Conservation (phyloP, 257 asterid species). For the Nicotiana undulata region DNA sequence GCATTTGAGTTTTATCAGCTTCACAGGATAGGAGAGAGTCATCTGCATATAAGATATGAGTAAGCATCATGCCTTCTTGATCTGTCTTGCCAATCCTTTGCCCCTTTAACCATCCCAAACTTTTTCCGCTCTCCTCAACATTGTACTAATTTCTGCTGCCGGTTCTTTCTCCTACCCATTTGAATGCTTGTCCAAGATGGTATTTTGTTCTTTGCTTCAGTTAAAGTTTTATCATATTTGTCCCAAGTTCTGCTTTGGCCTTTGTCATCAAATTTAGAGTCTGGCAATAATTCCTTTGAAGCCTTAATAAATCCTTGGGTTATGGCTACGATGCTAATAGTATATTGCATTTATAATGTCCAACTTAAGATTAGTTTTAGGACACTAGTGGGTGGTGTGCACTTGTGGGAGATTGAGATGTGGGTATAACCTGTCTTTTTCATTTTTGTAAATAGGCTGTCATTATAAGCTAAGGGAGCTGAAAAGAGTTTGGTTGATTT, state of each 20-base stretch:
- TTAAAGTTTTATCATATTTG: neutral
- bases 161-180: neutral
- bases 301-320: neutral
- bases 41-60: too few relatives aligned
- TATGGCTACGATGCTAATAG: neutral
- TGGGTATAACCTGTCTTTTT: too few relatives aligned
- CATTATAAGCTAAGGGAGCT: neutral
- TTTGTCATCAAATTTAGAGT: too few relatives aligned
- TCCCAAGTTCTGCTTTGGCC: too few relatives aligned
- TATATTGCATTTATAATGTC: neutral
- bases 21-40: too few relatives aligned
- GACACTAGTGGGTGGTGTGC: neutral
- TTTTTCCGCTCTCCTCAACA: too few relatives aligned
- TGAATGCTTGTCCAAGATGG: neutral
- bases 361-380: neutral
- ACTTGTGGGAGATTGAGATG: neutral
- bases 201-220: neutral
- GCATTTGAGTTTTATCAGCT: too few relatives aligned
- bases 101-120: too few relatives aligned
- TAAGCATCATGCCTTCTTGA: too few relatives aligned
- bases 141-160: too few relatives aligned
- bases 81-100: too few relatives aligned
- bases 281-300: too few relatives aligned
- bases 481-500: neutral
- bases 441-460: neutral